Percentiles rank a stretch among this genome's conserved stretches.
These are phyloP conservation scores for Excoecaria agallocha DNA, from an alignment of 345 rosid genomes.

Conservation along the genomic window DNA sequence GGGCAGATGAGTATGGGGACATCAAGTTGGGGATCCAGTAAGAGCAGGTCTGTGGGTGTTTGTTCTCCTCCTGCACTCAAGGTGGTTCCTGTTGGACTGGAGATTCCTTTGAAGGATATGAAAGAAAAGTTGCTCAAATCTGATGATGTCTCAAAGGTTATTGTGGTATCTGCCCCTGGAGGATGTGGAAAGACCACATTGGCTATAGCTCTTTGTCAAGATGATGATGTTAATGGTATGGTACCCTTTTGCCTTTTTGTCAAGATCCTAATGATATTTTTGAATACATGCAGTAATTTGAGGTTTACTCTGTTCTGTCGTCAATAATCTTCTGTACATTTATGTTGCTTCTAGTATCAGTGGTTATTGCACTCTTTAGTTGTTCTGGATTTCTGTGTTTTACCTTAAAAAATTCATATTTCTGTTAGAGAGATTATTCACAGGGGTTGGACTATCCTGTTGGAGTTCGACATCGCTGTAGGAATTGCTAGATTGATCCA, in stretches of 20 bases:
- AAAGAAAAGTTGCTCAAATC: constrained; percentile 15
- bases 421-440: background rate
- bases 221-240: constrained; percentile 20
- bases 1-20: background rate
- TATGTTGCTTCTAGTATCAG: background rate
- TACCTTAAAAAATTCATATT: background rate
- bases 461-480: background rate
- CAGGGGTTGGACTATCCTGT: too few species aligned
- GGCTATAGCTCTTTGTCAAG: constrained; percentile 27
- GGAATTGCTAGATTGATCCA: background rate
- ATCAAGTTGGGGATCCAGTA: background rate
- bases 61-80: constrained; percentile 24
- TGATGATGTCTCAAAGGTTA: constrained; percentile 3
- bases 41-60: constrained; percentile 2
- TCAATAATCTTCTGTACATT: background rate
- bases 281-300: too few species aligned
- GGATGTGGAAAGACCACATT: constrained; percentile 34
- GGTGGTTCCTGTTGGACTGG: constrained; percentile 25
- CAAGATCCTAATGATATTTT: too few species aligned
- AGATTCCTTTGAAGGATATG: constrained; percentile 24
- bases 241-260: background rate
- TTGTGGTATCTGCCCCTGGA: constrained; percentile 29
- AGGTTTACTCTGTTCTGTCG: background rate
- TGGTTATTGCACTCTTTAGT: background rate
- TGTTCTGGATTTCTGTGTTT: background rate